These are phyloP conservation scores for Oryza punctata DNA, from an alignment of 176 grass and related monocot genomes.

Conservation along the genomic window DNA sequence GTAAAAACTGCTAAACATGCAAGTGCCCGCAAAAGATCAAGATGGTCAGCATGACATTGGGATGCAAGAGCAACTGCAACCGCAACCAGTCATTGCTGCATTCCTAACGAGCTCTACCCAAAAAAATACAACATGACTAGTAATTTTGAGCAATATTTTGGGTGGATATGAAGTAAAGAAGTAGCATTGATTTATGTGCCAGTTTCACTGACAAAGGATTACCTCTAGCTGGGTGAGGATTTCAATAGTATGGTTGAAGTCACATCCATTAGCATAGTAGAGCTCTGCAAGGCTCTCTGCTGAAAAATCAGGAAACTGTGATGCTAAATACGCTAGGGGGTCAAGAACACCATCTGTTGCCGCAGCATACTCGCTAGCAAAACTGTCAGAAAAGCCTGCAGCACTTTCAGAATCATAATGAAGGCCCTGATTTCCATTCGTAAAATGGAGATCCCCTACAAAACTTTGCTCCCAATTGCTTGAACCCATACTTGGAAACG, in stretches of 20 bases:
- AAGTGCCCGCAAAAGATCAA: neutral
- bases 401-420: slow-evolving; percentile 53
- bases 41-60: neutral
- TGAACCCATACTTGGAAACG: slow-evolving; percentile 53
- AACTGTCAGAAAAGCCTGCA: slow-evolving; percentile 54
- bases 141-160: neutral
- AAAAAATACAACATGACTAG: neutral
- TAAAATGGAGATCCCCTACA: slow-evolving; percentile 43
- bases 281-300: slow-evolving; percentile 83
- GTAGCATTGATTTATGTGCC: neutral
- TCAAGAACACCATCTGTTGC: slow-evolving; percentile 50
- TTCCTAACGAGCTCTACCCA: slow-evolving; percentile 1
- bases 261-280: slow-evolving; percentile 80
- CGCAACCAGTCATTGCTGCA: neutral
- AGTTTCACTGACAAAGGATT: slow-evolving; percentile 28
- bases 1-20: neutral
- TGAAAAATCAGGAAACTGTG: slow-evolving; percentile 91
- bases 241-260: slow-evolving; percentile 86
- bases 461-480: slow-evolving; percentile 68
- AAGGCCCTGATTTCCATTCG: slow-evolving; percentile 51
- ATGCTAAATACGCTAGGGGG: slow-evolving; percentile 75
- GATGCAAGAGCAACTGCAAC: neutral
- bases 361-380: slow-evolving; percentile 53
- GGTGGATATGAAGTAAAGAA: neutral
- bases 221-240: slow-evolving; percentile 94